Conservation (phyloP, 371 early-diverging fungal species). For the Dichotomocladium elegans region DNA sequence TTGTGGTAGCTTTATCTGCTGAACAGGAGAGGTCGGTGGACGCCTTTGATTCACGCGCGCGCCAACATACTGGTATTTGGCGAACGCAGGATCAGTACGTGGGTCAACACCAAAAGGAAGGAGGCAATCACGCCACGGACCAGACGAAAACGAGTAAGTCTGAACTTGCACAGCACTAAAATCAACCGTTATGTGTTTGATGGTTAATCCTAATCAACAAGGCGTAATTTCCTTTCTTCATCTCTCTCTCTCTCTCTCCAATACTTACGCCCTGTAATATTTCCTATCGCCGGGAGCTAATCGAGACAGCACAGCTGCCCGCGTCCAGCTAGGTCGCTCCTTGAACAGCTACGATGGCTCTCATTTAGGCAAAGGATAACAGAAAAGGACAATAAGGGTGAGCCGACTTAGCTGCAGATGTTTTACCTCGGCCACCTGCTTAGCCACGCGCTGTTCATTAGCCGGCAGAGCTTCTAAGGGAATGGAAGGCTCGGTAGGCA, state of each 20-base stretch:
- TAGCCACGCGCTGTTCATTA: not conserved
- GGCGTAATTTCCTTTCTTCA: too few relatives aligned
- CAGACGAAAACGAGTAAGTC: constrained; percentile 42
- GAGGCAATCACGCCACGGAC: constrained; percentile 67
- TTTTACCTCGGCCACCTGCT: not conserved
- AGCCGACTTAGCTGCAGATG: too few relatives aligned
- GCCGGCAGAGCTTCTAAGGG: not conserved
- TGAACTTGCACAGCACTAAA: constrained; percentile 26
- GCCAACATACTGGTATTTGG: too few relatives aligned
- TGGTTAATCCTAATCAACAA: not conserved
- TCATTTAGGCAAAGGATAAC: too few relatives aligned
- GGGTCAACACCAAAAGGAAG: constrained; percentile 63
- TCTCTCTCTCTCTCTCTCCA: too few relatives aligned
- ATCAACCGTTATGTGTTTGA: not conserved
- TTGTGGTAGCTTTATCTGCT: not conserved
- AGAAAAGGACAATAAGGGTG: too few relatives aligned
- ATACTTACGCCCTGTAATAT: constrained; percentile 18
- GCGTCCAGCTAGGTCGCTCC: constrained; percentile 55
- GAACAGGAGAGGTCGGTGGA: too few relatives aligned
- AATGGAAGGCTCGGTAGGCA: not conserved
- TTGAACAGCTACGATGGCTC: constrained; percentile 32
- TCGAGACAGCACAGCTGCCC: constrained; percentile 30
- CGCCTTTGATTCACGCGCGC: too few relatives aligned
- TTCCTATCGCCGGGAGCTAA: constrained; percentile 20
- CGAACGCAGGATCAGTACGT: constrained; percentile 33